Evolutionary conservation across 129 eudicot genomes (phyloP).

Genomic region (Logfia minima): DNA sequence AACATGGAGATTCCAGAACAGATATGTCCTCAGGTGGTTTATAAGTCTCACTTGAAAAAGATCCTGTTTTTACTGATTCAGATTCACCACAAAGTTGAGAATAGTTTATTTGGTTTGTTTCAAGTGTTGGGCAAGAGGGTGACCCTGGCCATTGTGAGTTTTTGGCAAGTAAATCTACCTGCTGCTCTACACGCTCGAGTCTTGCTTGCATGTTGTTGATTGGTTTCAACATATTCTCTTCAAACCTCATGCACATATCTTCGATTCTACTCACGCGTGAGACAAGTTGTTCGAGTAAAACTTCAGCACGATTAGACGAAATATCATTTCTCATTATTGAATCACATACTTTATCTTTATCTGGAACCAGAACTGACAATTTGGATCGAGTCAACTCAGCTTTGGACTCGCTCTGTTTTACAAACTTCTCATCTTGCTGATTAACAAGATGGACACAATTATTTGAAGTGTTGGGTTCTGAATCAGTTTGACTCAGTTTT

Average conservation of each 20-base stretch:
- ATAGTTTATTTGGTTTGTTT: conserved; percentile 38
- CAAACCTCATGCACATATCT: conserved; percentile 71
- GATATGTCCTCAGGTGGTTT: conserved; percentile 33
- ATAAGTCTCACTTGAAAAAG: conserved; percentile 14
- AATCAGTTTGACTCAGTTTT: conserved; percentile 29
- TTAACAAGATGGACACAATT: conserved; percentile 16
- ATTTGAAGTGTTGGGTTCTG: conserved; percentile 21
- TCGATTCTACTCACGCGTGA: conserved; percentile 69
- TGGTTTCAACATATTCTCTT: conserved; percentile 81
- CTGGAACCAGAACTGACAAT: conserved; percentile 15
- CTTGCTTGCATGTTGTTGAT: conserved; percentile 67
- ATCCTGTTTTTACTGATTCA: conserved; percentile 40
- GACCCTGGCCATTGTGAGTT: conserved; percentile 32
- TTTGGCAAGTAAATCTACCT: conserved; percentile 54
- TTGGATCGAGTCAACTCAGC: conserved; percentile 32
- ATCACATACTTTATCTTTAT: conserved; percentile 24
- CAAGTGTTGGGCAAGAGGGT: conserved; percentile 37
- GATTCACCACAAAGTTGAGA: conserved; percentile 30
- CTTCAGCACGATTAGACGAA: conserved; percentile 42
- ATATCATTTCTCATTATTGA: conserved; percentile 11
- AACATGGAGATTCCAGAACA: conserved; percentile 51
- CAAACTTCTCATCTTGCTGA: conserved; percentile 34
- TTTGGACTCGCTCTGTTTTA: conserved; percentile 28
- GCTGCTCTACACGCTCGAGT: conserved; percentile 72
- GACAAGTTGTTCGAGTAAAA: conserved; percentile 62